Evolutionary conservation across 139 green algal species (phyloP).

Genomic region (Chlamydomonas schloesseri): DNA sequence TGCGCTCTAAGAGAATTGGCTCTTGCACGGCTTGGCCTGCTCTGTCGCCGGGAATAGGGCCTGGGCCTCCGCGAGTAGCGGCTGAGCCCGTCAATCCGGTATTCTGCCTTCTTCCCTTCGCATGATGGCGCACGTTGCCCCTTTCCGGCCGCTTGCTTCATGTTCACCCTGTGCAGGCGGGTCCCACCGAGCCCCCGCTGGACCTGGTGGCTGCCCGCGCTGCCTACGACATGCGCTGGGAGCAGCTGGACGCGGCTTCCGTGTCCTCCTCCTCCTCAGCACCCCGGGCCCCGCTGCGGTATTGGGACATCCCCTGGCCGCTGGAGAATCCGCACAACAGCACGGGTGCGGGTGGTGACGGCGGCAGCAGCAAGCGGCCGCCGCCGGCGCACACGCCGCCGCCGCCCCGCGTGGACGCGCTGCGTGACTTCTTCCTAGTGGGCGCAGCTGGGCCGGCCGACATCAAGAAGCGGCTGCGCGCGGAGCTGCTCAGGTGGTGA

Average conservation of each 20-base stretch:
- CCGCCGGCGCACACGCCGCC: not conserved
- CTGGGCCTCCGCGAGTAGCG: too few relatives aligned
- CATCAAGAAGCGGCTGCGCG: conserved; percentile 52
- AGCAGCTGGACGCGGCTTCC: not conserved
- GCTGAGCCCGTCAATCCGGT: too few relatives aligned
- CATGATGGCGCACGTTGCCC: too few relatives aligned
- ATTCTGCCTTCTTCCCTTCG: too few relatives aligned
- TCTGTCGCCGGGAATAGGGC: too few relatives aligned
- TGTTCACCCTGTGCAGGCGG: too few relatives aligned
- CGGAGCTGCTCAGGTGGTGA: conserved; percentile 61
- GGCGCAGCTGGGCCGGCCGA: conserved; percentile 35
- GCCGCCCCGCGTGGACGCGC: not conserved
- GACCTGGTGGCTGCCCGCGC: not conserved
- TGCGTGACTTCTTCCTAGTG: conserved; percentile 55
- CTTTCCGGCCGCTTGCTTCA: too few relatives aligned
- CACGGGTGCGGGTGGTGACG: not conserved
- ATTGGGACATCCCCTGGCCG: conserved; percentile 31
- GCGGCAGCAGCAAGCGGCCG: not conserved
- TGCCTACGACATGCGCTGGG: conserved; percentile 32
- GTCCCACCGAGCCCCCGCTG: not conserved
- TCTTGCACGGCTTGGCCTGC: not conserved
- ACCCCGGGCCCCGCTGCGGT: not conserved
- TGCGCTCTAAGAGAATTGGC: too few relatives aligned
- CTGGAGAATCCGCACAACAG: not conserved
- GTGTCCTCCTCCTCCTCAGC: not conserved